Conservation (phyloP, 1,139 yeast species). For the Pichia sp. region DNA sequence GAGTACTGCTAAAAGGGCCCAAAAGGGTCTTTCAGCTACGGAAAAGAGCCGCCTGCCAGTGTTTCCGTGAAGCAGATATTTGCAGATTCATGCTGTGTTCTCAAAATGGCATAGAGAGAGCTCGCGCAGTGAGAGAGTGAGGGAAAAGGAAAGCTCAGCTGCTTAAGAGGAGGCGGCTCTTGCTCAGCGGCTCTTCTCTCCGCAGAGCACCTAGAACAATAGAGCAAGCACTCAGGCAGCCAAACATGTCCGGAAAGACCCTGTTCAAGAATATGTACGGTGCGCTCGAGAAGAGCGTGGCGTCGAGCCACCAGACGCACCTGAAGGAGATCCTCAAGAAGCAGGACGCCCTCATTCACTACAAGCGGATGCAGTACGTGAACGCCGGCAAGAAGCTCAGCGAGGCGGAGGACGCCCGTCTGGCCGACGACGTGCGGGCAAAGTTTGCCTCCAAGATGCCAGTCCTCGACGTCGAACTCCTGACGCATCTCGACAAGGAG, state of each 20-base stretch:
- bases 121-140: too few species aligned
- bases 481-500: constrained; percentile 33
- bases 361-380: constrained; percentile 49
- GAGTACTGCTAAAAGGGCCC: too few species aligned
- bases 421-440: constrained; percentile 24
- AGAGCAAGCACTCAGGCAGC: background rate
- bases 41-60: too few species aligned
- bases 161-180: too few species aligned
- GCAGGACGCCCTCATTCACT: constrained; percentile 48
- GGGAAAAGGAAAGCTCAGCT: background rate
- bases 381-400: constrained; percentile 36
- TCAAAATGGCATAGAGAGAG: too few species aligned
- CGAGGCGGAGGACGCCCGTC: constrained; percentile 26
- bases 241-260: constrained; percentile 23
- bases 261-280: constrained; percentile 27
- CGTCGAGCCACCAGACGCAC: constrained; percentile 42
- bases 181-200: too few species aligned
- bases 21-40: too few species aligned
- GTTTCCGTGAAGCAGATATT: background rate
- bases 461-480: constrained; percentile 26
- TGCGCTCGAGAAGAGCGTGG: constrained; percentile 45
- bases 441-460: constrained; percentile 22
- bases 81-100: background rate
- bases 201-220: too few species aligned
- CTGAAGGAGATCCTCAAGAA: constrained; percentile 44